A percentile compares a stretch with the other conserved stretches of the same genome.
These are phyloP conservation scores for Cladosporium velox DNA, from an alignment of 2,329 filamentous ascomycete species.

Conservation along the genomic window DNA sequence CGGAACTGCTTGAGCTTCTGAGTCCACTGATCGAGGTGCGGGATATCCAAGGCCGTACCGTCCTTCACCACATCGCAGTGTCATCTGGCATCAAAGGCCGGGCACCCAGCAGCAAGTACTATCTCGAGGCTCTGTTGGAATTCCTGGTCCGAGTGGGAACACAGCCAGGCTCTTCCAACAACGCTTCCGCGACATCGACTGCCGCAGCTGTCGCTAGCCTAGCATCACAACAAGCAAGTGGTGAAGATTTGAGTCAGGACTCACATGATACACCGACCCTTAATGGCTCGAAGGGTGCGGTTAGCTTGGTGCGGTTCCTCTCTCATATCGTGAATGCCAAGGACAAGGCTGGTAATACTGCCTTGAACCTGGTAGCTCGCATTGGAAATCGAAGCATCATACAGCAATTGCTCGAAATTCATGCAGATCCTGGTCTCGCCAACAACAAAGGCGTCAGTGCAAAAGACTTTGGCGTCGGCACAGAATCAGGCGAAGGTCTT, in stretches of 20 bases:
- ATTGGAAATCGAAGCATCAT: conserved; percentile 95
- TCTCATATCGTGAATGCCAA: conserved; percentile 95
- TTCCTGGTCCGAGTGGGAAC: conserved; percentile 82
- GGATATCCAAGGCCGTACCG: conserved; percentile 85
- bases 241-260: conserved; percentile 34
- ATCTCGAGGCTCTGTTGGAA: conserved; percentile 89
- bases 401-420: conserved; percentile 92
- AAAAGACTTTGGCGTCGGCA: conserved; percentile 90
- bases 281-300: conserved; percentile 55
- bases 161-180: conserved; percentile 28
- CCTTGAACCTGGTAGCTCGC: conserved; percentile 87
- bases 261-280: conserved; percentile 23
- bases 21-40: conserved; percentile 87
- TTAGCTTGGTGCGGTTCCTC: conserved; percentile 91
- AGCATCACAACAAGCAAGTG: conserved; percentile 30
- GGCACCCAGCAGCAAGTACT: conserved; percentile 89
- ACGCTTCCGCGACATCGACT: conserved; percentile 51
- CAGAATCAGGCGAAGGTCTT: conserved; percentile 54
- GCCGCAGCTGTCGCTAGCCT: conserved; percentile 28
- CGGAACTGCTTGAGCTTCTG: conserved; percentile 84
- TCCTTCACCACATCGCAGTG: conserved; percentile 93
- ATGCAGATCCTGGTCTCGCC: conserved; percentile 86
- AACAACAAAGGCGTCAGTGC: conserved; percentile 88
- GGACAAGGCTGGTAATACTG: conserved; percentile 92
- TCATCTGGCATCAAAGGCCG: conserved; percentile 94